Conservation (phyloP, 2,329 filamentous ascomycete genomes). For the Aspergillus fructus region DNA sequence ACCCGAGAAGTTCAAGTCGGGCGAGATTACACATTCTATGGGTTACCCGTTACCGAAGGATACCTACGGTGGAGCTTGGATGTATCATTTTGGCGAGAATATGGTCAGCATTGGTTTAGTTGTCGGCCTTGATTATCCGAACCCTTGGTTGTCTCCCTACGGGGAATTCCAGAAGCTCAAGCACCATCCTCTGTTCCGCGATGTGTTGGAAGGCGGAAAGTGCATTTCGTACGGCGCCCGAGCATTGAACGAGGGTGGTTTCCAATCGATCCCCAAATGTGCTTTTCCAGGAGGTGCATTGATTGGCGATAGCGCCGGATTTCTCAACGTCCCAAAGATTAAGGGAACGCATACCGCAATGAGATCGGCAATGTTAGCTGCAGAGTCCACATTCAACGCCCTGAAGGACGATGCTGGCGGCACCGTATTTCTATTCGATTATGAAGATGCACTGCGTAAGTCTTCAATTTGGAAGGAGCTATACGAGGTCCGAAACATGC, state of each 20-base stretch:
- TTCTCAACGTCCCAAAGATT: slow-evolving; percentile 96
- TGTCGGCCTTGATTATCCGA: slow-evolving; percentile 90
- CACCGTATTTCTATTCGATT: slow-evolving; percentile 88
- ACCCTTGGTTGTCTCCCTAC: slow-evolving; percentile 95
- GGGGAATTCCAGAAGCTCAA: slow-evolving; percentile 98
- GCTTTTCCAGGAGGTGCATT: slow-evolving; percentile 94
- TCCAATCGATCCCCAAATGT: slow-evolving; percentile 96
- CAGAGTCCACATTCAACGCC: slow-evolving; percentile 82
- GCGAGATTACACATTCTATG: slow-evolving; percentile 83
- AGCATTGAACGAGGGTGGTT: slow-evolving; percentile 89
- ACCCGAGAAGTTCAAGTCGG: slow-evolving; percentile 86
- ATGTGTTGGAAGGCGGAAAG: slow-evolving; percentile 90
- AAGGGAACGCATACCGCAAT: slow-evolving; percentile 98
- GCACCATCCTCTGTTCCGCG: slow-evolving; percentile 86
- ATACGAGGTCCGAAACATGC: slow-evolving; percentile 94
- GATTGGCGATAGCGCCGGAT: slow-evolving; percentile 93
- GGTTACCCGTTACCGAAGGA: slow-evolving; percentile 86
- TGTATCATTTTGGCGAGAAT: slow-evolving; percentile 99
- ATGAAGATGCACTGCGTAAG: slow-evolving; percentile 82
- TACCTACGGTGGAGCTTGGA: slow-evolving; percentile 96
- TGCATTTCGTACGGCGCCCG: slow-evolving; percentile 96
- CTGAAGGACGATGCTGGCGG: slow-evolving; percentile 59
- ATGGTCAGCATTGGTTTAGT: slow-evolving; percentile 90
- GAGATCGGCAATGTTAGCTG: slow-evolving; percentile 95
- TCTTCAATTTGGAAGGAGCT: slow-evolving; percentile 93